Evolutionary conservation across 179 eudicot species (phyloP).

Genomic region (Beta lomatogona): DNA sequence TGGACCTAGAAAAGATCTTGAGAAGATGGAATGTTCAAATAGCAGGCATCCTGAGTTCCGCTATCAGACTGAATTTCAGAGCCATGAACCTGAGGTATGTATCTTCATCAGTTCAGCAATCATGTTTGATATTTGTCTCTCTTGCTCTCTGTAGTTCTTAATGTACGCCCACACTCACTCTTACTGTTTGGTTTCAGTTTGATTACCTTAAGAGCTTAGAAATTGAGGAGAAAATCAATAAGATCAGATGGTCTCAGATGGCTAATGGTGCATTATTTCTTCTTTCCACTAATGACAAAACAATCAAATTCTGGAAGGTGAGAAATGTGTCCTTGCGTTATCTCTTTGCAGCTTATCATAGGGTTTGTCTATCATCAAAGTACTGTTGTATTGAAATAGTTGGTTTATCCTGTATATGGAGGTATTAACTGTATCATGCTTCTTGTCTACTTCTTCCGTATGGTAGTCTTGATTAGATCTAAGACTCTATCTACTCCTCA

Average conservation of each 20-base stretch:
- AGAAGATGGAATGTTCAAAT: constrained; percentile 58
- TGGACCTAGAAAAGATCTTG: constrained; percentile 65
- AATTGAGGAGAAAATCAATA: constrained; percentile 85
- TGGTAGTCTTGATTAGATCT: neutral
- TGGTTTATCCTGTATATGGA: neutral
- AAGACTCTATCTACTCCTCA: neutral
- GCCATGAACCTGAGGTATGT: constrained; percentile 90
- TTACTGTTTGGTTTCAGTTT: constrained; percentile 49
- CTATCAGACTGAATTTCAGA: constrained; percentile 94
- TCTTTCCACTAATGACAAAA: constrained; percentile 77
- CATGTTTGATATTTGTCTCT: neutral
- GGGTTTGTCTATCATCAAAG: neutral
- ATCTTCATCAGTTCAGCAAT: neutral
- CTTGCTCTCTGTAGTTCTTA: neutral
- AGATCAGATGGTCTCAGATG: constrained; percentile 79
- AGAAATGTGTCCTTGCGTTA: neutral
- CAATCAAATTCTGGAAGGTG: constrained; percentile 85
- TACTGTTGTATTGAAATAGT: neutral
- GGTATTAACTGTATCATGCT: neutral
- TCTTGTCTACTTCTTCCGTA: neutral
- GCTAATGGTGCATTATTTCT: constrained; percentile 75
- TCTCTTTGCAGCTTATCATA: constrained; percentile 3
- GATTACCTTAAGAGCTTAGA: constrained; percentile 88
- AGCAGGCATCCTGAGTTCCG: constrained; percentile 85
- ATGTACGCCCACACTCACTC: neutral